Percentiles rank a stretch among this genome's conserved stretches.
These are phyloP conservation scores for Penicillium verrucosum DNA, from an alignment of 2,329 filamentous ascomycete genomes.

Conservation along the genomic window DNA sequence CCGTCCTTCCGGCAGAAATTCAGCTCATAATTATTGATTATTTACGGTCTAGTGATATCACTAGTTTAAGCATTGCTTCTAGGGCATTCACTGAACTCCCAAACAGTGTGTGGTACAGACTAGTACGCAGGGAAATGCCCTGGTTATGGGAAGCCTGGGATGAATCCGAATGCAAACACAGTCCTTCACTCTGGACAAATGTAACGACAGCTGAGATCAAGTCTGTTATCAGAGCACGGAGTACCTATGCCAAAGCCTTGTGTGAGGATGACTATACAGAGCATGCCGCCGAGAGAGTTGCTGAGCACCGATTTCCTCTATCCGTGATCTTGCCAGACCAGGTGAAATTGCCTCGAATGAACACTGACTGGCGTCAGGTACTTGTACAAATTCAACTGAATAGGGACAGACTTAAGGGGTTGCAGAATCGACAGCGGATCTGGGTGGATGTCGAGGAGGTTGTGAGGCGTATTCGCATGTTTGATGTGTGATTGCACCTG, in stretches of 20 bases:
- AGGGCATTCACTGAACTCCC: conserved; percentile 12
- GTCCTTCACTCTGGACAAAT: conserved; percentile 10
- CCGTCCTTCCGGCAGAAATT: conserved; percentile 6
- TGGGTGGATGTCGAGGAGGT: conserved; percentile 20
- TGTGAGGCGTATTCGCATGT: conserved; percentile 40
- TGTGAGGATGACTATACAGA: not conserved
- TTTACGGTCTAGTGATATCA: conserved; percentile 8
- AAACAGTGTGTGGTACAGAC: conserved; percentile 10
- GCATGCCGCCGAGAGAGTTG: not conserved
- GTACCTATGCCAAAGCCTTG: not conserved
- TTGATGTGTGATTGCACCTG: not conserved
- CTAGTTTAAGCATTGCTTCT: conserved; percentile 7
- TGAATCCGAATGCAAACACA: conserved; percentile 5
- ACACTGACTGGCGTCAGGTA: conserved; percentile 22
- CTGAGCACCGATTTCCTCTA: not conserved
- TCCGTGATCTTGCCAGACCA: not conserved
- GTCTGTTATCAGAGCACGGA: not conserved
- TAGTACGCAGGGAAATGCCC: conserved; percentile 17
- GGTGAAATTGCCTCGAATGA: not conserved
- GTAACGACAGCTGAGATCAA: conserved; percentile 4
- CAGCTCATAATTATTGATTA: not conserved
- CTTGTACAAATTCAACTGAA: conserved; percentile 19
- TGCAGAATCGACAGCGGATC: conserved; percentile 25
- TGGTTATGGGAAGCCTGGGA: conserved; percentile 20
- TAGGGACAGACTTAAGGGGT: conserved; percentile 21